Evolutionary conservation across 345 rosid genomes (phyloP), one percentile per base, ranked within the genome.

Genomic region (Lepidium sativum): DNA sequence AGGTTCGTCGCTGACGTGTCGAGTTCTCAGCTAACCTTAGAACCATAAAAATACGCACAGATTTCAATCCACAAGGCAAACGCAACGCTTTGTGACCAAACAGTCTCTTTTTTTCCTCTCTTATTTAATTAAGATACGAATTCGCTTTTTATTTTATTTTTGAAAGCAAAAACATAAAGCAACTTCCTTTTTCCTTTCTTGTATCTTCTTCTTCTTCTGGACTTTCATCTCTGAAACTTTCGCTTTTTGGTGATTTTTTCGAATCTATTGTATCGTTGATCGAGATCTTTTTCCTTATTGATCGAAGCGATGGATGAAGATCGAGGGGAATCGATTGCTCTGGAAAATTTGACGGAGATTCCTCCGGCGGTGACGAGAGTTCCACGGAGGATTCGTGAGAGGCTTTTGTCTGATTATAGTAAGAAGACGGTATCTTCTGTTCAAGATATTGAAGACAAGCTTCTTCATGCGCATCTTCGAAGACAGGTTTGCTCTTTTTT

Each of bases 401-500:
- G 99, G 81, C 84, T 92, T 48, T 67, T 81, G 21, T 72, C 67
- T 8, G 96, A 84, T 64, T 71, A 53, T 65, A 79, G 77, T 67
- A 81, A 80, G 76, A 77, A 80, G 81, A 73, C 83, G 60, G 84
- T 86, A 1, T 33, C 69, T 73, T 78, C 88, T 62, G 88, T 70
- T 43, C 94, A 88, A 68, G 92, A 86, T 63, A 94, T 94, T 72
- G 96, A 94, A 77, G 89, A 92, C 54, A 94, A 86, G 80, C 95
- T 94, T 68, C 87, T 92, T 23, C 83, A 76, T 53, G 99, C 99
- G 9, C 84, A 86, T 83, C 87, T 90, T 74, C 95, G 99, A 21
- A 77, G 99, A 79, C 95, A 90, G 97, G 99, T 92, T 73, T 15
- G 32, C 9, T 54, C 5, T 35, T 7, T 38, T 6, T 21, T 51